Evolutionary conservation across 495 filamentous ascomycete genomes (phyloP).

Genomic region (Patellaria atrata): DNA sequence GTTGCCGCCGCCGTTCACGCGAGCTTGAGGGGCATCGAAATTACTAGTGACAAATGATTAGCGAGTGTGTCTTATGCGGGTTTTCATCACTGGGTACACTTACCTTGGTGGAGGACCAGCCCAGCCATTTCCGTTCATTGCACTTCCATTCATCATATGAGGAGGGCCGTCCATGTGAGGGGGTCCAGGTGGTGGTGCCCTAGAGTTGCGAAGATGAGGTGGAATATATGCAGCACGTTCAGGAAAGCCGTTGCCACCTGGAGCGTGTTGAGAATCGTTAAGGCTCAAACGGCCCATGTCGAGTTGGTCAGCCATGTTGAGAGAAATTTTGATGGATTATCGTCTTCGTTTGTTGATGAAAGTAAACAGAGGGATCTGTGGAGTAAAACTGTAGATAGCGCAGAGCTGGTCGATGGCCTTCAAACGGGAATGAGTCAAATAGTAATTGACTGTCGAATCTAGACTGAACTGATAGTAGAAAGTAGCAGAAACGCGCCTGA

Average conservation of each 20-base stretch:
- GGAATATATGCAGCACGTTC: constrained; percentile 80
- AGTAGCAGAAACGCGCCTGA: constrained; percentile 23
- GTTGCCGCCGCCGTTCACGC: constrained; percentile 42
- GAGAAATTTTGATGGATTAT: constrained; percentile 9
- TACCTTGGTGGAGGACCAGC: constrained; percentile 35
- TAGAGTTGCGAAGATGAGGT: constrained; percentile 71
- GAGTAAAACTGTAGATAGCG: constrained; percentile 1
- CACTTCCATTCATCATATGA: constrained; percentile 24
- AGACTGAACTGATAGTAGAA: constrained; percentile 16
- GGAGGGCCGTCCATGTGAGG: constrained; percentile 17
- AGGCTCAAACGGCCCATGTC: constrained; percentile 78
- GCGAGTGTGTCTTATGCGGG: background rate
- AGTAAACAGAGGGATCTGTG: constrained; percentile 2
- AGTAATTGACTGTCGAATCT: too few species aligned
- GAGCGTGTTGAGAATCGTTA: constrained; percentile 56
- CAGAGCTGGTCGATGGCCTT: background rate
- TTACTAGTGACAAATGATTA: background rate
- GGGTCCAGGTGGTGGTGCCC: constrained; percentile 14
- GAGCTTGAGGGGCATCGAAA: constrained; percentile 11
- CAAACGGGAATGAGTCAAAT: too few species aligned
- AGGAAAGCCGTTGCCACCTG: constrained; percentile 19
- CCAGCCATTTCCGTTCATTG: constrained; percentile 42
- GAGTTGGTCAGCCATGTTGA: constrained; percentile 86
- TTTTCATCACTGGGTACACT: constrained; percentile 19
- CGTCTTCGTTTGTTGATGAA: constrained; percentile 1